These are phyloP conservation scores for Pseudocercospora cruenta DNA, from an alignment of 2,329 filamentous ascomycete species.

Conservation along the genomic window DNA sequence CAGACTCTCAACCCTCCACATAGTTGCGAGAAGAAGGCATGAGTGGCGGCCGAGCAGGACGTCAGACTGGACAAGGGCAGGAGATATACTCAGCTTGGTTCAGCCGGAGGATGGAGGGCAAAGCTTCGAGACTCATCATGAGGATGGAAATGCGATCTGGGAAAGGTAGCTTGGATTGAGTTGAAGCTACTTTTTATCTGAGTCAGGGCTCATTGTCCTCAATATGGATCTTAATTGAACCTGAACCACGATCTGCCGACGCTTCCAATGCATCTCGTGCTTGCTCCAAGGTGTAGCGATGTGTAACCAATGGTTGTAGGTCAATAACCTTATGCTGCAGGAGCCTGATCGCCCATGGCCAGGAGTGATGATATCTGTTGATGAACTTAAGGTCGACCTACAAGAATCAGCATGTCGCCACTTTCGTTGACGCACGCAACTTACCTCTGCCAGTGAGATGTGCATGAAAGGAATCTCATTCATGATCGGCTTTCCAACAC, in stretches of 20 bases:
- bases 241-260: constrained; percentile 55
- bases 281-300: constrained; percentile 64
- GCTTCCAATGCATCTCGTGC: constrained; percentile 62
- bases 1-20: too few species aligned
- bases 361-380: constrained; percentile 71
- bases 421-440: neutral
- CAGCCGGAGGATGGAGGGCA: too few species aligned
- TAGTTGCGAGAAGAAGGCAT: too few species aligned
- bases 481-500: constrained; percentile 40
- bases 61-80: too few species aligned
- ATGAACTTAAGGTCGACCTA: constrained; percentile 67
- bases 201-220: constrained; percentile 47
- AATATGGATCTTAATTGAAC: constrained; percentile 65
- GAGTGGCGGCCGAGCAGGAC: too few species aligned
- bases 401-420: constrained; percentile 4
- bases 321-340: constrained; percentile 64
- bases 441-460: constrained; percentile 35
- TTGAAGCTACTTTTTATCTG: neutral
- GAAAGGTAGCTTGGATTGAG: too few species aligned
- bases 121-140: too few species aligned
- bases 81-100: too few species aligned
- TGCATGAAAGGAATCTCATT: constrained; percentile 45
- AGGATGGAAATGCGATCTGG: too few species aligned
- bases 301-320: constrained; percentile 65
- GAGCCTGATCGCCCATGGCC: constrained; percentile 67